Base-by-base conservation (phyloP, 2,329 filamentous ascomycete genomes). In the Coleophoma eucalyptorum region DNA sequence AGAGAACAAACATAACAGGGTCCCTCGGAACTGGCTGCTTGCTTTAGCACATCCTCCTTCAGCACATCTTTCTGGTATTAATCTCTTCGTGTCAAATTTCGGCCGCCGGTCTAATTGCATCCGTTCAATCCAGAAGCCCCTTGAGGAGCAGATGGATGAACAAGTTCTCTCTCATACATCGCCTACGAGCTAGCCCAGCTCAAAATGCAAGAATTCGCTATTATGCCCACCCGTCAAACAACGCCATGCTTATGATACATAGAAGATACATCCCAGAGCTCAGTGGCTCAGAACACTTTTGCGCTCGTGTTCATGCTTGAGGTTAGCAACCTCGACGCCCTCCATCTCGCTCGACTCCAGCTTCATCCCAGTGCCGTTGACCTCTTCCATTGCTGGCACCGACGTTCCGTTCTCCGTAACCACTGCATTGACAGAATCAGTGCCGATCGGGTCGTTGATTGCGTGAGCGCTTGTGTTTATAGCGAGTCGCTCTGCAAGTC, bases 171-270 rank as follows among this genome's bases (percentile, higher is more conserved):
- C 12, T 12, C 15, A 6, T 41, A 20, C 38, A 16, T 20, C 38
- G 38, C 38, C 20, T 11, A n/a, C 12, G 20, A 41, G 40, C 40
- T 21, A 13, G 18, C 21, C 40, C 40, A 12, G 16, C 40, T 21
- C 40, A 42, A 21, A 42, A 42, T 42, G 42, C 42, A 44, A 44
- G 21, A 44, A 15, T 44, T 26, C 12, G 20, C 42, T 26, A 44
- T 44, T 20, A 20, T 16, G 42, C 21, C 42, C 40, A 19, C 19
- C 5, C 40, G 26, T 26, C 26, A 26, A 26, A 7, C 21, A 44
- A 44, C 42, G 42, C 42, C 42, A 44, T 31, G 42, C 42, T 31
- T 26, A 44, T 44, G 26, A n/a, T 44, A 44, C 42, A 44, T 16
- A 44, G 19, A 31, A 44, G 20, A n/a, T 32, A 44, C 42, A 44